Conservation (phyloP, 441 rosid species). For the Kokia cookei region DNA sequence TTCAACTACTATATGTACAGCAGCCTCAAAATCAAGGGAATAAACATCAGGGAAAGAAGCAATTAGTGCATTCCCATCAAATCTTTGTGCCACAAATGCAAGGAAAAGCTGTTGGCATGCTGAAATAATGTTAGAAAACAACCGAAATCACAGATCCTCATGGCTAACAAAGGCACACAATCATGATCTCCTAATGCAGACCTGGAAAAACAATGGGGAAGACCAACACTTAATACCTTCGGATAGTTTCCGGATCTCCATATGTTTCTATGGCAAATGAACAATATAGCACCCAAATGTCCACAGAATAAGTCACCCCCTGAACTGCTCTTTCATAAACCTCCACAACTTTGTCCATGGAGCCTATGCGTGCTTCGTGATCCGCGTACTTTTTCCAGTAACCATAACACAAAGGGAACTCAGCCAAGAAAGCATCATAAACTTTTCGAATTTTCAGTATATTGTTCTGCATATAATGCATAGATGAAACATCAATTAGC, state of each 20-base stretch:
- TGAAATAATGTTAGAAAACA: constrained; percentile 58
- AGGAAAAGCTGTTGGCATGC: constrained; percentile 66
- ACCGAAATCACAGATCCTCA: constrained; percentile 29
- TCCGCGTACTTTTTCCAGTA: constrained; percentile 99
- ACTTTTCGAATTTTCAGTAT: constrained; percentile 76
- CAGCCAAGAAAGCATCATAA: constrained; percentile 87
- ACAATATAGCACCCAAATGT: constrained; percentile 93
- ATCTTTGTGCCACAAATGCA: constrained; percentile 60
- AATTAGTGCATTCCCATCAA: constrained; percentile 54
- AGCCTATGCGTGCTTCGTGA: constrained; percentile 84
- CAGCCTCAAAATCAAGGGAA: constrained; percentile 36
- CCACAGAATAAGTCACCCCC: constrained; percentile 94
- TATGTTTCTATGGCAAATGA: constrained; percentile 79
- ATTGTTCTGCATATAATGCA: constrained; percentile 53
- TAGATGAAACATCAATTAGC: neutral
- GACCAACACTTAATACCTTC: constrained; percentile 63
- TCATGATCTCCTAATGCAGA: constrained; percentile 24
- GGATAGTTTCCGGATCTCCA: constrained; percentile 90
- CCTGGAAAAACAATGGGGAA: constrained; percentile 10
- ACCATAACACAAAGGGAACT: constrained; percentile 95
- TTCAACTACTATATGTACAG: constrained; percentile 26
- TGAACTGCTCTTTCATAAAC: constrained; percentile 91
- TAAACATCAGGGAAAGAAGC: constrained; percentile 18
- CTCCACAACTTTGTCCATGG: constrained; percentile 91
- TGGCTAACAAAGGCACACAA: constrained; percentile 22